A percentile compares a stretch with the other conserved stretches of the same genome.
Conservation (phyloP, 352 stramenopile species). For the Globisporangium perplexum region DNA sequence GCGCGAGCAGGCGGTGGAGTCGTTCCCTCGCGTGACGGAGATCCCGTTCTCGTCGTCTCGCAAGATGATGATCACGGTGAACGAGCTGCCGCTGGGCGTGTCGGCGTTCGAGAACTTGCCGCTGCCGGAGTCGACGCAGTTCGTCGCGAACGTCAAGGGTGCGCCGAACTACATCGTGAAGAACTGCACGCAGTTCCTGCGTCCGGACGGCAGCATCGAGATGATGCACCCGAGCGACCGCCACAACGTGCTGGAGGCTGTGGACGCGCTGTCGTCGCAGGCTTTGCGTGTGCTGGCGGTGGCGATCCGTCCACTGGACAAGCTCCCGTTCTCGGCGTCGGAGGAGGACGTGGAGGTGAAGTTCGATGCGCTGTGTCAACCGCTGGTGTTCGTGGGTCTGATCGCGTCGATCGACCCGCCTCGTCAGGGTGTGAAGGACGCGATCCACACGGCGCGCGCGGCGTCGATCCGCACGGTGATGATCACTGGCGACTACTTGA, state of each 20-base stretch:
- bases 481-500: conserved; percentile 94
- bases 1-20: conserved; percentile 39
- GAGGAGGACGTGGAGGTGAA: conserved; percentile 66
- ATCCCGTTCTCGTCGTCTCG: conserved; percentile 93
- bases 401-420: conserved; percentile 89
- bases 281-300: conserved; percentile 88
- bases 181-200: conserved; percentile 56
- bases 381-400: conserved; percentile 90
- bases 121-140: conserved; percentile 30
- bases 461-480: conserved; percentile 83
- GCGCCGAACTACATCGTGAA: conserved; percentile 67
- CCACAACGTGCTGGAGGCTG: conserved; percentile 43
- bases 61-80: conserved; percentile 93
- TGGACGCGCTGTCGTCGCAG: conserved; percentile 66
- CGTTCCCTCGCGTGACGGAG: conserved; percentile 81
- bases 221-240: conserved; percentile 33
- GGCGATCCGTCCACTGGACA: conserved; percentile 63
- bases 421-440: conserved; percentile 51
- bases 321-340: conserved; percentile 36
- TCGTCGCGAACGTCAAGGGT: conserved; percentile 57
- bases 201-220: conserved; percentile 42
- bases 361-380: conserved; percentile 53
- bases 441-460: conserved; percentile 37
- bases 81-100: conserved; percentile 27
- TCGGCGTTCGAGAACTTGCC: conserved; percentile 33